These are phyloP conservation scores for Citrus medica DNA, from an alignment of 345 rosid species.

Conservation along the genomic window DNA sequence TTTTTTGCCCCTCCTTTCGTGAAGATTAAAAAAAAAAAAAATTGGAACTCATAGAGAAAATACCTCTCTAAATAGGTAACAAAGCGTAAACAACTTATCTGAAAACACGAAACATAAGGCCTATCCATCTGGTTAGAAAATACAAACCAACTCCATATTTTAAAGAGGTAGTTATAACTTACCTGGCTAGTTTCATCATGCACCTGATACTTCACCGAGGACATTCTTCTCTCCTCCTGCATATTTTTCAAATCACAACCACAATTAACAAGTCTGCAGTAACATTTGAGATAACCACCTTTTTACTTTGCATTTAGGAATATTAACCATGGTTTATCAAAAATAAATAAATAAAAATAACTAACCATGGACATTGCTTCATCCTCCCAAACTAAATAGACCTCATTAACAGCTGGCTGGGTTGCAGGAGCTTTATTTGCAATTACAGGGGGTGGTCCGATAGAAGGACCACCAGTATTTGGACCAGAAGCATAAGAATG, in stretches of 20 bases:
- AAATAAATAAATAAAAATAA: too few relatives aligned
- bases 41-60: constrained; percentile 30
- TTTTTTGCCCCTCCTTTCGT: constrained; percentile 20
- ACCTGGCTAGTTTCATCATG: constrained; percentile 99
- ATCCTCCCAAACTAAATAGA: constrained; percentile 98
- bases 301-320: not conserved
- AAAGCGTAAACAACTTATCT: constrained; percentile 57
- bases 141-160: constrained; percentile 44
- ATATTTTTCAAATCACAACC: constrained; percentile 22
- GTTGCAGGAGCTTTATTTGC: constrained; percentile 81
- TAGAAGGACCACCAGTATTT: constrained; percentile 91
- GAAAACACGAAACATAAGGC: constrained; percentile 50
- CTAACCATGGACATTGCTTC: constrained; percentile 99
- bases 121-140: constrained; percentile 77
- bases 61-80: constrained; percentile 57
- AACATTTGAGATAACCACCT: not conserved
- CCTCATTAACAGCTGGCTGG: constrained; percentile 81
- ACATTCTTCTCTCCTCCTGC: constrained; percentile 99
- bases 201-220: constrained; percentile 85
- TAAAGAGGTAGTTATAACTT: constrained; percentile 69
- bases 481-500: constrained; percentile 99
- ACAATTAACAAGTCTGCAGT: constrained; percentile 6
- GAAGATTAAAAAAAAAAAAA: constrained; percentile 12
- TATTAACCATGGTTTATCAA: constrained; percentile 64
- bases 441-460: constrained; percentile 98